A percentile compares a stretch with the other conserved stretches of the same genome.
phyloP scores from a whole-genome alignment of 2,329 filamentous ascomycete genomes.

The Cyanodermella asteris region DNA sequence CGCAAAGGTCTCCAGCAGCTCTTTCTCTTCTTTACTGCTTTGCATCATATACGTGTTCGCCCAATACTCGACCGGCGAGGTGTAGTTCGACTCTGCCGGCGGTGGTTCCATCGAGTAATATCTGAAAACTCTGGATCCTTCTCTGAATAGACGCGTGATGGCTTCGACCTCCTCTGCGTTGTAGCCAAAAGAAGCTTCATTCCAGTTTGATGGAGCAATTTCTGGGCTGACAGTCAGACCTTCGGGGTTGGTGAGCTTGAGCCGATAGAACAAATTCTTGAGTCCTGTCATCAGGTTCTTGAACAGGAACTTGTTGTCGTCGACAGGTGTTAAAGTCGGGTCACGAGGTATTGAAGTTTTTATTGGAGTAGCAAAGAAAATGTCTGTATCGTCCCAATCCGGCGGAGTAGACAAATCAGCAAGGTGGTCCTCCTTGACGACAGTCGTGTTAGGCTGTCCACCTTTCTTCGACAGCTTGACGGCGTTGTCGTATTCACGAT shows the following conservation, averaged over 20 bases:
- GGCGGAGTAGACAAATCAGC: slow-evolving; percentile 61
- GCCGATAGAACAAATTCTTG: slow-evolving; percentile 89
- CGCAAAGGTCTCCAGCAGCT: slow-evolving; percentile 88
- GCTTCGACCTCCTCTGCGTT: slow-evolving; percentile 93
- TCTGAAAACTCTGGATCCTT: slow-evolving; percentile 86
- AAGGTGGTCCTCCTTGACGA: slow-evolving; percentile 55
- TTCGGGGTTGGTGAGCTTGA: slow-evolving; percentile 67
- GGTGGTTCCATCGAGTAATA: slow-evolving; percentile 87
- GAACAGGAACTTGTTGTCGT: slow-evolving; percentile 95
- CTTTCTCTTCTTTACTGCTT: slow-evolving; percentile 89
- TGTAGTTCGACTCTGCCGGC: slow-evolving; percentile 46
- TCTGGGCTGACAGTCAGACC: slow-evolving; percentile 47
- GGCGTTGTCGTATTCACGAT: slow-evolving; percentile 81
- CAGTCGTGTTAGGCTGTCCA: slow-evolving; percentile 40
- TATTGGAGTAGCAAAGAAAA: slow-evolving; percentile 89
- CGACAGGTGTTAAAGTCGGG: slow-evolving; percentile 69
- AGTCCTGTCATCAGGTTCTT: slow-evolving; percentile 88
- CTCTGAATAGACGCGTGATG: slow-evolving; percentile 89
- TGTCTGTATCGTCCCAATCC: slow-evolving; percentile 96
- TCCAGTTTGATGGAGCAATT: slow-evolving; percentile 74
- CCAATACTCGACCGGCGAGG: slow-evolving; percentile 75
- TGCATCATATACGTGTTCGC: slow-evolving; percentile 89
- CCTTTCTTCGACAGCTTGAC: slow-evolving; percentile 74
- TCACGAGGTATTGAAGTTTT: slow-evolving; percentile 85
- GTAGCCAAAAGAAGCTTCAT: slow-evolving; percentile 88